phyloP scores from a whole-genome alignment of 1,284 basidiomycete genomes.

The Melampsora abietis-canadensis region DNA sequence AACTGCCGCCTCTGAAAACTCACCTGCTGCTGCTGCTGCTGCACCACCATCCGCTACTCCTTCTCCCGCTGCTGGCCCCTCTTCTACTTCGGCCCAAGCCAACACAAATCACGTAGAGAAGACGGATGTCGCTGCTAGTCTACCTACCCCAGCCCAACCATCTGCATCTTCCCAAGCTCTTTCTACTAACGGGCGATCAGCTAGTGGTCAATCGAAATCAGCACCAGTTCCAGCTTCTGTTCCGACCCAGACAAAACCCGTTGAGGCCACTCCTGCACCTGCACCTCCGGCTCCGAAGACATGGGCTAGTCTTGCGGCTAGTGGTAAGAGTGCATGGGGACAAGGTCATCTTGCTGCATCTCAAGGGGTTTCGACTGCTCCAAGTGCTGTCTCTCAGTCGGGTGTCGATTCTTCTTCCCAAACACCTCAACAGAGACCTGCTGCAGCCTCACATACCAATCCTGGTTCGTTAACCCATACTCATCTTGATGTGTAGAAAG shows the following conservation, averaged over 20 bases:
- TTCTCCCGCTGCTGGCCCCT: slow-evolving; percentile 52
- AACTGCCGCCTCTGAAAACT: slow-evolving; percentile 47
- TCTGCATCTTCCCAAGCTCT: slow-evolving; percentile 47
- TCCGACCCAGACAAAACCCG: slow-evolving; percentile 42
- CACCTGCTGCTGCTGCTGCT: slow-evolving; percentile 54
- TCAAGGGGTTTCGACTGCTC: slow-evolving; percentile 63
- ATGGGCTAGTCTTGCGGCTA: slow-evolving; percentile 85
- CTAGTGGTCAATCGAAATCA: slow-evolving; percentile 46
- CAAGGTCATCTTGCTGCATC: slow-evolving; percentile 69
- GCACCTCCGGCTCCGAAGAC: slow-evolving; percentile 67
- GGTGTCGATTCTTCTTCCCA: slow-evolving; percentile 57
- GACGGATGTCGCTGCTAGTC: background rate
- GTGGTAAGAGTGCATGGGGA: slow-evolving; percentile 74
- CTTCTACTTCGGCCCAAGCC: slow-evolving; percentile 40
- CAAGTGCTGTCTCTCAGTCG: slow-evolving; percentile 58
- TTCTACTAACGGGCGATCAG: slow-evolving; percentile 45
- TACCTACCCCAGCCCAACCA: slow-evolving; percentile 18
- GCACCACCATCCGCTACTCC: slow-evolving; percentile 50
- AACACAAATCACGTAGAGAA: slow-evolving; percentile 3
- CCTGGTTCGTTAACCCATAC: slow-evolving; percentile 12
- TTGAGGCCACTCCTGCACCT: slow-evolving; percentile 54
- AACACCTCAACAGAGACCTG: slow-evolving; percentile 44
- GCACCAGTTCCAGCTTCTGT: slow-evolving; percentile 54
- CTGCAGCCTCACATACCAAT: slow-evolving; percentile 13
- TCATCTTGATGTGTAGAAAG: slow-evolving; percentile 47